Percentiles rank a stretch among this genome's conserved stretches.
These are phyloP conservation scores for Blastocrithidia nonstop DNA, from an alignment of 208 protist genomes.

Conservation along the genomic window DNA sequence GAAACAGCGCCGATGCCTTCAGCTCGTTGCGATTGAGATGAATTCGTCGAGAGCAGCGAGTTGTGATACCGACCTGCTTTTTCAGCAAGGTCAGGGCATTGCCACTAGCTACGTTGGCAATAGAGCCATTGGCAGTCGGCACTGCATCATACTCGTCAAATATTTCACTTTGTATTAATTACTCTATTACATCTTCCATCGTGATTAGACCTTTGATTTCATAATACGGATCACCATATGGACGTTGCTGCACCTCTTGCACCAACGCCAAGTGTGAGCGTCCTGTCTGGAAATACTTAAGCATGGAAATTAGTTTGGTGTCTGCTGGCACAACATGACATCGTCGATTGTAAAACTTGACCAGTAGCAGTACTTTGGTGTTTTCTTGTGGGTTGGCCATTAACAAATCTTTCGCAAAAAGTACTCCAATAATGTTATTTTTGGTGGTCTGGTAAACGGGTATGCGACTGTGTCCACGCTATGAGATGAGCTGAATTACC, in stretches of 20 bases:
- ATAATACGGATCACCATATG: slow-evolving; percentile 88
- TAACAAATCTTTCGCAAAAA: slow-evolving; percentile 90
- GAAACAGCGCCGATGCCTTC: slow-evolving; percentile 65
- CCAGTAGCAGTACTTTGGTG: slow-evolving; percentile 82
- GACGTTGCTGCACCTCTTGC: slow-evolving; percentile 76
- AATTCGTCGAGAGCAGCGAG: slow-evolving; percentile 55
- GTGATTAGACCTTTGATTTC: slow-evolving; percentile 92
- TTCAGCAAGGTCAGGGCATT: slow-evolving; percentile 13
- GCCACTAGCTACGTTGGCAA: slow-evolving; percentile 3
- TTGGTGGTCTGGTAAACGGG: slow-evolving; percentile 85
- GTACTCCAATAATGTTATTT: slow-evolving; percentile 86
- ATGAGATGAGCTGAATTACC: slow-evolving; percentile 80
- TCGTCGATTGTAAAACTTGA: slow-evolving; percentile 88
- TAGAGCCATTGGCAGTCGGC: slow-evolving; percentile 7
- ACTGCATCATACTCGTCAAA: slow-evolving; percentile 92
- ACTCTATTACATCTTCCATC: slow-evolving; percentile 95
- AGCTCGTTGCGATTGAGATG: slow-evolving; percentile 73
- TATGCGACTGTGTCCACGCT: slow-evolving; percentile 88
- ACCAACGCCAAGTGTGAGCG: slow-evolving; percentile 89
- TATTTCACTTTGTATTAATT: slow-evolving; percentile 95
- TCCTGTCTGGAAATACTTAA: slow-evolving; percentile 91
- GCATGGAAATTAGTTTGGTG: slow-evolving; percentile 87
- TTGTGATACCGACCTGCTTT: slow-evolving; percentile 53
- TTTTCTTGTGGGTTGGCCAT: slow-evolving; percentile 89
- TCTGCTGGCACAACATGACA: slow-evolving; percentile 81